A percentile compares a stretch with the other conserved stretches of the same genome.
phyloP scores from a whole-genome alignment of 805 yeast genomes.

The Torulaspora gathmanii region DNA sequence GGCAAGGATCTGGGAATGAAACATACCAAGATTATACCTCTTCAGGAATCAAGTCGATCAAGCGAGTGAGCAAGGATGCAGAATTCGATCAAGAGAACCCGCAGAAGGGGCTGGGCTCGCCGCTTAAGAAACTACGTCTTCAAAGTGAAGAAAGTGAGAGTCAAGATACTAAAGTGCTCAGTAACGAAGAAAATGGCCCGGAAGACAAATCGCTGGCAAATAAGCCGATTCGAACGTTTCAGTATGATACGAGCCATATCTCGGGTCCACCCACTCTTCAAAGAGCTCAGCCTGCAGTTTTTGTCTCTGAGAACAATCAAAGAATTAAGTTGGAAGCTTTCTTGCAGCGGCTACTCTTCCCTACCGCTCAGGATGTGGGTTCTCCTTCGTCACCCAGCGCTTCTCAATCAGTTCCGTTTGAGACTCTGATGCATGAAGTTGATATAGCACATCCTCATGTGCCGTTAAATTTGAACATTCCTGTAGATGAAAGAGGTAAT shows the following conservation, averaged over 20 bases:
- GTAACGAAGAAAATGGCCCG: not conserved
- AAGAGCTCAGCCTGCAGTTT: constrained; percentile 11
- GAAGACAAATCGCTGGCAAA: constrained; percentile 2
- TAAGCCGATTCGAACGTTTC: constrained; percentile 14
- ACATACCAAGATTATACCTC: not conserved
- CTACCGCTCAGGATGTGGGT: constrained; percentile 18
- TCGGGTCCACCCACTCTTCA: constrained; percentile 14
- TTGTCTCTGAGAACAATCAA: constrained; percentile 20
- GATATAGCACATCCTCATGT: constrained; percentile 24
- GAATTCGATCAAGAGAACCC: constrained; percentile 7
- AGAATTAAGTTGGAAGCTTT: constrained; percentile 32
- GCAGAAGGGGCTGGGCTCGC: constrained; percentile 27
- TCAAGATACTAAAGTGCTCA: not conserved
- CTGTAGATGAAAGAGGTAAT: constrained; percentile 91
- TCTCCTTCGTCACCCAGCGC: constrained; percentile 5
- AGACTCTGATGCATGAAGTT: constrained; percentile 24
- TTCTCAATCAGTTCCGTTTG: constrained; percentile 17
- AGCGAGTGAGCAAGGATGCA: constrained; percentile 11
- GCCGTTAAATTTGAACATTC: constrained; percentile 60
- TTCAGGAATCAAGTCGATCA: constrained; percentile 1
- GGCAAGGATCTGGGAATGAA: not conserved
- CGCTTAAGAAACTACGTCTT: constrained; percentile 22
- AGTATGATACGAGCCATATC: constrained; percentile 17
- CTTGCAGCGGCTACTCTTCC: constrained; percentile 31
- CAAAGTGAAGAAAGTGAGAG: not conserved